These are phyloP conservation scores for Globisporangium spiculum DNA, from an alignment of 352 stramenopile genomes.

Conservation along the genomic window DNA sequence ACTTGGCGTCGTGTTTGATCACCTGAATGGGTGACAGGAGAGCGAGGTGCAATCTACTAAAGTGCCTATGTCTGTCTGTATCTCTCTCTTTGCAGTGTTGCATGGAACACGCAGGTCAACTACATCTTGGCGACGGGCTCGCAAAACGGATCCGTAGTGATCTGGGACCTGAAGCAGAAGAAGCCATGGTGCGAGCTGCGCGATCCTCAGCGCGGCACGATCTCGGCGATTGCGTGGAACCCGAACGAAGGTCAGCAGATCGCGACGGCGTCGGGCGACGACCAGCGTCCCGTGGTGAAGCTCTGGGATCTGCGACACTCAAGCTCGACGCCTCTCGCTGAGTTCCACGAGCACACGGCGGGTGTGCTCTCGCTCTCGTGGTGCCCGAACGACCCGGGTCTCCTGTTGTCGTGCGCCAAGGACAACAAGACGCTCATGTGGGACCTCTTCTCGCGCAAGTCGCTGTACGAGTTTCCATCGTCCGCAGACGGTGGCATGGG, in stretches of 20 bases:
- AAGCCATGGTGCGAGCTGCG: slow-evolving; percentile 98
- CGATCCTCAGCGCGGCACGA: slow-evolving; percentile 80
- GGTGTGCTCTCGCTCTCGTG: slow-evolving; percentile 97
- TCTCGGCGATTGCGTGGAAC: slow-evolving; percentile 97
- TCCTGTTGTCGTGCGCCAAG: slow-evolving; percentile 94
- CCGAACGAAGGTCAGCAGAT: slow-evolving; percentile 97
- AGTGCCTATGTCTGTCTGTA: background rate
- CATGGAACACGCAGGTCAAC: slow-evolving; percentile 98
- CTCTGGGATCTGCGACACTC: slow-evolving; percentile 98
- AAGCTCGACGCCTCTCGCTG: slow-evolving; percentile 95
- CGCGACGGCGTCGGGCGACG: slow-evolving; percentile 93
- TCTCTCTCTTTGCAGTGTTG: slow-evolving; percentile 48
- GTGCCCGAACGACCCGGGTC: slow-evolving; percentile 95
- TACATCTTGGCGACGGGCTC: slow-evolving; percentile 97
- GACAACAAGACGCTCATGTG: slow-evolving; percentile 98
- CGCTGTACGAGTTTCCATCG: slow-evolving; percentile 93
- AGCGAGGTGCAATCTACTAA: background rate
- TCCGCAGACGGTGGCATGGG: slow-evolving; percentile 42
- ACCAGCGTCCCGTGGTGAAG: slow-evolving; percentile 95
- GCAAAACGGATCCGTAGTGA: slow-evolving; percentile 92
- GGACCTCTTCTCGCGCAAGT: slow-evolving; percentile 94
- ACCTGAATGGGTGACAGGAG: background rate
- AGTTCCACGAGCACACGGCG: slow-evolving; percentile 94
- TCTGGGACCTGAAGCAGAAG: slow-evolving; percentile 98
- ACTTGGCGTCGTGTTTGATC: background rate